Percentiles rank a stretch among this genome's conserved stretches.
Conservation (phyloP, 164 flowering plant species). For the Vitis amurensis region DNA sequence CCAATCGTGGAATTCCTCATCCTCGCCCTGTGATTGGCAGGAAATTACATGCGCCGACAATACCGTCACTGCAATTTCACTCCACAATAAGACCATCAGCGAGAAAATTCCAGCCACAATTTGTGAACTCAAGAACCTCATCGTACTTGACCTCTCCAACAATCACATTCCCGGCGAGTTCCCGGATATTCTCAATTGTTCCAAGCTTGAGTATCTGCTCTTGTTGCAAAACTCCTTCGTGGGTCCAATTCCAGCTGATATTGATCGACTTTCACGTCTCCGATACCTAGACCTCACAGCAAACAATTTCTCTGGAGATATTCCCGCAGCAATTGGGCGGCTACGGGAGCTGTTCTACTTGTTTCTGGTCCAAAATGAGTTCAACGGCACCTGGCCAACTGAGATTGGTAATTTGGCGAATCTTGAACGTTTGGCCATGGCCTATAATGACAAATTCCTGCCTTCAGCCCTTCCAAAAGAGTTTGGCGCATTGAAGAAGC, state of each 20-base stretch:
- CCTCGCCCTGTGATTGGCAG: slow-evolving; percentile 56
- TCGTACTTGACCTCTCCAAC: slow-evolving; percentile 32
- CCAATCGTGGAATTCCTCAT: slow-evolving; percentile 44
- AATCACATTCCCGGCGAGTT: slow-evolving; percentile 62
- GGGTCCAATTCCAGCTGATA: slow-evolving; percentile 56
- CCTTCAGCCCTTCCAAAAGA: slow-evolving; percentile 43
- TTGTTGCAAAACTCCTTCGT: slow-evolving; percentile 61
- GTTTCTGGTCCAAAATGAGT: slow-evolving; percentile 33
- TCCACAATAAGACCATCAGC: slow-evolving; percentile 25
- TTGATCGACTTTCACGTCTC: slow-evolving; percentile 45
- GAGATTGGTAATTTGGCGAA: slow-evolving; percentile 58
- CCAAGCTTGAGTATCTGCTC: slow-evolving; percentile 48
- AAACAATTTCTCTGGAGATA: slow-evolving; percentile 76
- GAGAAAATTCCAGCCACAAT: slow-evolving; percentile 40
- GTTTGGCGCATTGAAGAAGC: slow-evolving; percentile 52
- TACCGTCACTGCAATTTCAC: slow-evolving; percentile 37
- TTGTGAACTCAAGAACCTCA: slow-evolving; percentile 55
- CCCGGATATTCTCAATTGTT: slow-evolving; percentile 54
- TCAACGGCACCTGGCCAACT: slow-evolving; percentile 57
- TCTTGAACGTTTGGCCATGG: slow-evolving; percentile 42
- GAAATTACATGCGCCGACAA: slow-evolving; percentile 42
- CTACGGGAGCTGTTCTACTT: slow-evolving; percentile 32
- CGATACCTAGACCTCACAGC: slow-evolving; percentile 36
- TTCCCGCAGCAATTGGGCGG: slow-evolving; percentile 52
- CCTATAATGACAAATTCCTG: slow-evolving; percentile 30